Base-by-base conservation (phyloP, 129 eudicot species). In the Daucus carota region DNA sequence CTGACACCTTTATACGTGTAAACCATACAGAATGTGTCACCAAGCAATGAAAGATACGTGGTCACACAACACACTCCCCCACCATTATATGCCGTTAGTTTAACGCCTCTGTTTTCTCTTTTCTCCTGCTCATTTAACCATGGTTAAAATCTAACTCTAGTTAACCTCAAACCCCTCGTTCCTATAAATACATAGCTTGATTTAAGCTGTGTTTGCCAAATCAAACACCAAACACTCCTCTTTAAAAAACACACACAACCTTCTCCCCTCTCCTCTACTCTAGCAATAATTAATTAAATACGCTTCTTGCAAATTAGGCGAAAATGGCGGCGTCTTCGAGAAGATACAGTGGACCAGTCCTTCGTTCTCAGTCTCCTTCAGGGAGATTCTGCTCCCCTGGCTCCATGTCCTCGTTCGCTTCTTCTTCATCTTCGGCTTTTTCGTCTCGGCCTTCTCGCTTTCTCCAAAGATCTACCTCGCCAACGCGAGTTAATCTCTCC, bases 131-230 rank as follows among this genome's bases (percentile, higher is more conserved):
- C 79, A 73, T 15, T 63, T 36, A 66, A 54, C 71, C 70, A 29
- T 20, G 48, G 16, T 50, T 72, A 10, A 14, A 1, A 4, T 42
- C 16, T 24, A 43, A 24, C 75, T 14, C 1, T 24, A 0, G 57
- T 72, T 43, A 42, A 14, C 17, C 13, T 16, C 42, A 3, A 44
- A 42, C 52, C 34, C 34, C 24, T 72, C 76, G 0, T 10, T 60
- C 67, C 92, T 91, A 91, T 91, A 91, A 85, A 88, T 88, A 87
- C 79, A 81, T 43, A 43, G 65, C 94, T 73, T 73, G 82, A 83
- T 78, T 48, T 42, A 75, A 85, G 89, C 84, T 45, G 67, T 70
- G 96, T 92, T 92, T 92, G 96, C 96, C 96, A 83, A 90, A 77
- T 77, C 88, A 76, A 82, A 80, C 79, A 81, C 70, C 72, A 81